Percentiles rank a stretch among this genome's conserved stretches.
phyloP scores from a whole-genome alignment of 2,329 filamentous ascomycete species.

The Cadophora sp. region DNA sequence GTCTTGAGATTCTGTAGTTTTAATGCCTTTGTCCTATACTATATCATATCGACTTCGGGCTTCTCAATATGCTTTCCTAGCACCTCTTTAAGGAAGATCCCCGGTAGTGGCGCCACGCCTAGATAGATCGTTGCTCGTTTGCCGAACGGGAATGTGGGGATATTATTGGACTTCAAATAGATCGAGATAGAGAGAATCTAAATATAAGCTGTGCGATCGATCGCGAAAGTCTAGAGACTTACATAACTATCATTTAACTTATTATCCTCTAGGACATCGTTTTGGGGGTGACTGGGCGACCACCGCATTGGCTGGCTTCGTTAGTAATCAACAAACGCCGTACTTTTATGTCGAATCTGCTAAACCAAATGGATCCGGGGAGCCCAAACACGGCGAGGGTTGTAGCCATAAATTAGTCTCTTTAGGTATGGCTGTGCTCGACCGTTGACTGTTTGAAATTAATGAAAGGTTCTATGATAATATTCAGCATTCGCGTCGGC shows the following conservation, averaged over 20 bases:
- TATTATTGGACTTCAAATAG: constrained; percentile 17
- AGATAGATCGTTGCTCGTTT: constrained; percentile 15
- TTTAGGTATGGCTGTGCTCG: constrained; percentile 25
- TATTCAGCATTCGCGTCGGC: too few relatives aligned
- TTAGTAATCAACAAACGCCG: constrained; percentile 12
- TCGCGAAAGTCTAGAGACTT: constrained; percentile 10
- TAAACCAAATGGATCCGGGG: constrained; percentile 30
- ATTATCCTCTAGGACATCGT: constrained; percentile 13
- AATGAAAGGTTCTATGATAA: too few relatives aligned
- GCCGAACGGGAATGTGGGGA: constrained; percentile 4
- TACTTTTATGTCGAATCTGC: constrained; percentile 30
- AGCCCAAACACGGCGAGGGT: constrained; percentile 29
- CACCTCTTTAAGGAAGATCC: constrained; percentile 15
- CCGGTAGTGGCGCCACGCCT: constrained; percentile 11
- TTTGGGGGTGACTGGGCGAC: constrained; percentile 19
- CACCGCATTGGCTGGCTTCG: constrained; percentile 11
- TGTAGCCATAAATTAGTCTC: constrained; percentile 26
- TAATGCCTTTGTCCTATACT: constrained; percentile 17
- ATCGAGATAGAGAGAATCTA: constrained; percentile 20
- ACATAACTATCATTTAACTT: constrained; percentile 19
- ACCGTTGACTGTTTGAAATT: too few relatives aligned
- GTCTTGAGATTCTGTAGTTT: constrained; percentile 10
- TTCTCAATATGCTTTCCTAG: constrained; percentile 22
- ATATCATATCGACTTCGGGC: constrained; percentile 18
- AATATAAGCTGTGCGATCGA: background rate